phyloP scores from a whole-genome alignment of 73 alveolate genomes.

The Paramecium caudatum region DNA sequence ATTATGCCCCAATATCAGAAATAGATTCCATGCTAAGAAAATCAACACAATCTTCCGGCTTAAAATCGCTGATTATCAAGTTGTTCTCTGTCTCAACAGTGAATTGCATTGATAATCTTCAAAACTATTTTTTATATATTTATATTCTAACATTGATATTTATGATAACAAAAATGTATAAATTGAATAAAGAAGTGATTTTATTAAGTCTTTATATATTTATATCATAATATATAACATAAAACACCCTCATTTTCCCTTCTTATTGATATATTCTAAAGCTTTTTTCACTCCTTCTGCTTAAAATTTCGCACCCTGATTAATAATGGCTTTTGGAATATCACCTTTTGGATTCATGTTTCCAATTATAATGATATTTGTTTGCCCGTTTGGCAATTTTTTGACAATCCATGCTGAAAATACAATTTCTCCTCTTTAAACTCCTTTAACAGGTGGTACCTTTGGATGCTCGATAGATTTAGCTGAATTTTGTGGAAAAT shows the following conservation, averaged over 20 bases:
- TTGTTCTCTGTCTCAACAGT: constrained; percentile 20
- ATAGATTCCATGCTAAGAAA: constrained; percentile 1
- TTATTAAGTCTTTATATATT: too few relatives aligned
- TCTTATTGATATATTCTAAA: not conserved
- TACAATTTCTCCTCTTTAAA: constrained; percentile 54
- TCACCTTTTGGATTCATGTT: constrained; percentile 70
- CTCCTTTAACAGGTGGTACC: constrained; percentile 3
- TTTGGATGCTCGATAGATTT: constrained; percentile 47
- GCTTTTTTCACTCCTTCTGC: constrained; percentile 41
- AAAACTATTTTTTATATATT: too few relatives aligned
- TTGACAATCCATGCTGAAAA: constrained; percentile 25
- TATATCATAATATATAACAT: too few relatives aligned
- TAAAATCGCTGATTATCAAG: constrained; percentile 32
- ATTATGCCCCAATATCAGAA: constrained; percentile 1
- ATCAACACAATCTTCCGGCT: constrained; percentile 15
- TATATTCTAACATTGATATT: too few relatives aligned
- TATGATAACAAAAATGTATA: too few relatives aligned
- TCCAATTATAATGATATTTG: not conserved
- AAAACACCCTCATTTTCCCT: not conserved
- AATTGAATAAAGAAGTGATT: too few relatives aligned
- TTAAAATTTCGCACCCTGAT: constrained; percentile 1
- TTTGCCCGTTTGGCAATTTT: not conserved
- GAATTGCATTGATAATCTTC: too few relatives aligned
- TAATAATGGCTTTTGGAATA: constrained; percentile 47
- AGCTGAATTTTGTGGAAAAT: not conserved